Evolutionary conservation across 1,284 basidiomycete species (phyloP).

Genomic region (Vanrija humicola): DNA sequence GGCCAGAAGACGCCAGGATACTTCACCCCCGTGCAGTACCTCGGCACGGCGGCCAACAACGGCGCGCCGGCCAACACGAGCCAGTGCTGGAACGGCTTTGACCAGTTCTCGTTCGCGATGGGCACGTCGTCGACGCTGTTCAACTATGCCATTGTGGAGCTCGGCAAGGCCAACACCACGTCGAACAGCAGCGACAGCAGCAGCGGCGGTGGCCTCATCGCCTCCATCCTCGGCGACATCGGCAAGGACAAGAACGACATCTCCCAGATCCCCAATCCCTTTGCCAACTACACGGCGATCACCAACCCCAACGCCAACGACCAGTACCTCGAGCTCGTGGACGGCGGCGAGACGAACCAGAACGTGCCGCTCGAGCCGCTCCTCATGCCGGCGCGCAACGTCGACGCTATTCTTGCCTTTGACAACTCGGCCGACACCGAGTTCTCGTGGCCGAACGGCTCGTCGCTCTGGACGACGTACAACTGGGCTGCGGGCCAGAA

Average conservation of each 20-base stretch:
- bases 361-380: constrained; percentile 55
- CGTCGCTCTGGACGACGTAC: constrained; percentile 46
- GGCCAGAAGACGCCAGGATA: constrained; percentile 35
- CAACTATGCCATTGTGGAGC: constrained; percentile 28
- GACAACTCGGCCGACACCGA: constrained; percentile 55
- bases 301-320: constrained; percentile 38
- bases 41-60: constrained; percentile 42
- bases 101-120: constrained; percentile 49
- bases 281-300: constrained; percentile 24
- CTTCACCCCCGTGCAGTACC: constrained; percentile 45
- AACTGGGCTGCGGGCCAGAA: constrained; percentile 29
- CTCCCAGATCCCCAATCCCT: constrained; percentile 49
- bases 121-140: constrained; percentile 50
- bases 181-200: constrained; percentile 13
- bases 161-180: constrained; percentile 33
- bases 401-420: constrained; percentile 55
- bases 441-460: constrained; percentile 54
- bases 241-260: constrained; percentile 49
- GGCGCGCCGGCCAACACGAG: constrained; percentile 36
- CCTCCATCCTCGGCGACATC: constrained; percentile 34
- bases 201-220: constrained; percentile 28
- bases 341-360: constrained; percentile 52
- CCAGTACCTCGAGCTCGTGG: constrained; percentile 50
- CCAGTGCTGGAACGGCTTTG: constrained; percentile 45
- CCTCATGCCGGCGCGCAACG: constrained; percentile 49